phyloP scores from a whole-genome alignment of 2,329 filamentous ascomycete genomes.

The Clonostachys solani region DNA sequence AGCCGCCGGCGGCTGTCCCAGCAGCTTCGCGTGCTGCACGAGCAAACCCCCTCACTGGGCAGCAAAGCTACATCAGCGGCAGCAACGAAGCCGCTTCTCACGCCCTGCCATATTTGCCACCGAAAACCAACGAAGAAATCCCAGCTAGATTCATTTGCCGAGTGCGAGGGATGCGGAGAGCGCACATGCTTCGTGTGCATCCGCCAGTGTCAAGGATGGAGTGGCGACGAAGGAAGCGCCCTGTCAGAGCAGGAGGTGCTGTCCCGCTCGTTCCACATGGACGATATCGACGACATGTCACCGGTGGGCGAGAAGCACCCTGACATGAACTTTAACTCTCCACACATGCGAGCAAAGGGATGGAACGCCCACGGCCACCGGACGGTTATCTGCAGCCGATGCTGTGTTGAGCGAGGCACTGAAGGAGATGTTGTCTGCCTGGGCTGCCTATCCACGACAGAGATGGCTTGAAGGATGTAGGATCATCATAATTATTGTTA shows the following conservation, averaged over 20 bases:
- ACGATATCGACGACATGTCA: slow-evolving; percentile 34
- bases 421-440: slow-evolving; percentile 65
- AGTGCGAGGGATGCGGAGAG: slow-evolving; percentile 57
- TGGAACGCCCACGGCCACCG: slow-evolving; percentile 40
- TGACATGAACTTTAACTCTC: neutral
- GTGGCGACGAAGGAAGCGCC: slow-evolving; percentile 10
- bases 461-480: neutral
- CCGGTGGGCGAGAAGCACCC: neutral
- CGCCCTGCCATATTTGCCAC: slow-evolving; percentile 64
- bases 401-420: slow-evolving; percentile 60
- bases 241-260: slow-evolving; percentile 27
- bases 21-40: neutral
- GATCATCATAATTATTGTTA: no score
- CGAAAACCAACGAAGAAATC: slow-evolving; percentile 60
- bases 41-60: slow-evolving; percentile 5
- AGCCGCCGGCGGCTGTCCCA: neutral
- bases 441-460: slow-evolving; percentile 37
- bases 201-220: slow-evolving; percentile 53
- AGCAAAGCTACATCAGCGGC: neutral
- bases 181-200: slow-evolving; percentile 68
- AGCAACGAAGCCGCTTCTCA: slow-evolving; percentile 22
- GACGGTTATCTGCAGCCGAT: slow-evolving; percentile 59
- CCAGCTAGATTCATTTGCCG: slow-evolving; percentile 62
- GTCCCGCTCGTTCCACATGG: slow-evolving; percentile 44
- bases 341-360: slow-evolving; percentile 9